phyloP scores from a whole-genome alignment of 805 yeast genomes.

The Barnettozyma pratensis region DNA sequence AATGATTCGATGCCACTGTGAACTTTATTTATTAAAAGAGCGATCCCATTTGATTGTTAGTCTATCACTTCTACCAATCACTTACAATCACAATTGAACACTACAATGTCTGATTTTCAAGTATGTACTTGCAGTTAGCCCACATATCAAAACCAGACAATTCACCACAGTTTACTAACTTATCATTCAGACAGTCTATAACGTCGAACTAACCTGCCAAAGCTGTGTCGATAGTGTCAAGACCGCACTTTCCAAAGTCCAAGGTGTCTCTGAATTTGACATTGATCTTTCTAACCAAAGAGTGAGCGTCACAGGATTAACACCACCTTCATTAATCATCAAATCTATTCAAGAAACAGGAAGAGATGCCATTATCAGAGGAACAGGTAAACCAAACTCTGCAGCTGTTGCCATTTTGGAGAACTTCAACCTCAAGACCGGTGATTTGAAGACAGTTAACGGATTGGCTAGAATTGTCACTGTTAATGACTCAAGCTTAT shows the following conservation, averaged over 20 bases:
- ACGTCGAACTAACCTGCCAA: conserved; percentile 80
- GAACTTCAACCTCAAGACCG: conserved; percentile 43
- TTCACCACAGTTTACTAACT: background rate
- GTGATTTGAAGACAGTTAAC: conserved; percentile 50
- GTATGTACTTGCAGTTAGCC: background rate
- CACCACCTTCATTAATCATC: conserved; percentile 74
- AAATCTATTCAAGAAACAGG: conserved; percentile 68
- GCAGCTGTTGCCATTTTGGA: conserved; percentile 93
- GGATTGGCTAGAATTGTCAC: conserved; percentile 86
- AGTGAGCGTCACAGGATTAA: conserved; percentile 62
- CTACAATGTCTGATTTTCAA: conserved; percentile 5
- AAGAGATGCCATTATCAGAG: conserved; percentile 86
- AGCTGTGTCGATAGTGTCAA: conserved; percentile 28
- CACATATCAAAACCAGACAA: too few species aligned
- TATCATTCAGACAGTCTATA: conserved; percentile 52
- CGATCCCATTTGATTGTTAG: background rate
- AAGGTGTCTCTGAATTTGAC: conserved; percentile 46
- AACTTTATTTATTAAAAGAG: too few species aligned
- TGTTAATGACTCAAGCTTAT: conserved; percentile 44
- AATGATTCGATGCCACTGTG: too few species aligned
- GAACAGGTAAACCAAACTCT: conserved; percentile 79
- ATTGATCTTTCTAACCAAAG: conserved; percentile 55
- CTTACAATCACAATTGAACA: too few species aligned
- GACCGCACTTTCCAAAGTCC: conserved; percentile 43
- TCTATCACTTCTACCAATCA: background rate